phyloP scores from a whole-genome alignment of 1,284 basidiomycete species.

The Pseudozyma tsukubaensis region DNA sequence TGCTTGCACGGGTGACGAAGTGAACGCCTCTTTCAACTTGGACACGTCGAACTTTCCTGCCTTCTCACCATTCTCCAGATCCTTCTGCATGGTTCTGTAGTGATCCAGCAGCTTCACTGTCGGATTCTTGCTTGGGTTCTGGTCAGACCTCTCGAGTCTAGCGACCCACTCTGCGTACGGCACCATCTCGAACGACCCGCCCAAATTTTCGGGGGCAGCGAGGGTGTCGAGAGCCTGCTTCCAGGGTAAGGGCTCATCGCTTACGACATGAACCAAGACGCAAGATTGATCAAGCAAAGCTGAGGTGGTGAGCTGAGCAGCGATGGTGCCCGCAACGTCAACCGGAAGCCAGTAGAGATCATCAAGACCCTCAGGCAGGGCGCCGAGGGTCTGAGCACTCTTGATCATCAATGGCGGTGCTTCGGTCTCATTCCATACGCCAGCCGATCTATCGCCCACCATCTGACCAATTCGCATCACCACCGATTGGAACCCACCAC shows the following conservation, averaged over 20 bases:
- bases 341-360: conserved; percentile 75
- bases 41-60: conserved; percentile 24
- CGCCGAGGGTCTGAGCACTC: conserved; percentile 71
- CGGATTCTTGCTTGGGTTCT: conserved; percentile 72
- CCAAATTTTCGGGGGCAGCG: conserved; percentile 70
- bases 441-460: conserved; percentile 73
- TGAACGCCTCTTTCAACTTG: conserved; percentile 11
- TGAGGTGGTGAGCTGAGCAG: conserved; percentile 72
- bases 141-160: conserved; percentile 70
- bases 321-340: conserved; percentile 73
- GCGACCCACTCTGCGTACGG: conserved; percentile 75
- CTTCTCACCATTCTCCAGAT: neutral
- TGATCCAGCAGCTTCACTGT: conserved; percentile 72
- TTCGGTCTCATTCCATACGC: conserved; percentile 76
- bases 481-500: conserved; percentile 31
- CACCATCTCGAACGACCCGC: conserved; percentile 81
- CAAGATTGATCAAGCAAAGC: conserved; percentile 2
- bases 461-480: conserved; percentile 71
- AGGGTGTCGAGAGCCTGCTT: conserved; percentile 77
- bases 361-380: conserved; percentile 72
- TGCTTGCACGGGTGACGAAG: conserved; percentile 9
- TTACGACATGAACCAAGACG: conserved; percentile 35
- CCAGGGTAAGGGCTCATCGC: conserved; percentile 57
- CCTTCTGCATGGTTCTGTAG: conserved; percentile 69
- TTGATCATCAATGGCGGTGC: conserved; percentile 71